Base-by-base conservation (phyloP, 257 asterid genomes). In the Nicotiana otophora region DNA sequence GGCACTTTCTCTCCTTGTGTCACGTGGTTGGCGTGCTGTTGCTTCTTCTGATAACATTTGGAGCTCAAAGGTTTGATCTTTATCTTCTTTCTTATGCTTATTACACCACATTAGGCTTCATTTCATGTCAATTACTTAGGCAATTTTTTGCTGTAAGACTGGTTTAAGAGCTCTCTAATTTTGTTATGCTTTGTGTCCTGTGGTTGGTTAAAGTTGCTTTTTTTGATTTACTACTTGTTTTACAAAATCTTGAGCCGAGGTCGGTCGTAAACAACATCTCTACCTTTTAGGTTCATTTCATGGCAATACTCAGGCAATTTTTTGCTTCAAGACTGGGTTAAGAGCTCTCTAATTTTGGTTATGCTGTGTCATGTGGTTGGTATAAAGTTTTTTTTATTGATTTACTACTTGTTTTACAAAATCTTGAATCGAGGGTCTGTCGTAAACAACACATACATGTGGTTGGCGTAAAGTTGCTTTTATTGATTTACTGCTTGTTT, bases 1-100 rank as follows among this genome's bases (percentile, higher is more conserved):
- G 91, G 97, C 93, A 75, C 87, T 69, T 6, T 84, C 92, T 81
- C 91, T 92, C 23, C 82, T 86, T 86, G 95, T 91, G 80, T 92
- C 89, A 82, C 91, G 86, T 12, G 90, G 90, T 1, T 93, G 98
- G 98, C 86, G 84, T 53, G 85, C 67, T 4, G 58, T 91, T 70
- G 98, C 97, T 86, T 93, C 93, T 48, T 58, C 84, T 36, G 95
- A 93, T 83, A 69, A 80, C 48, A 77, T 95, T 81, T 95, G 98
- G 98, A 90, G 86, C 39, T 82, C 85, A 17, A 95, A 92, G 98
- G 98, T 86, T 77, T 51, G 12, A 9, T 34, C 19, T 46, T 19
- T 26, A 5, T 42, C 51, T 42, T 10, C 51, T 42, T 42, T 36
- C 10, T 42, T 42, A 42, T 42, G 51, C 10, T 42, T 42, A 42